phyloP scores from a whole-genome alignment of 805 yeast genomes.

The Saturnispora saitoi region DNA sequence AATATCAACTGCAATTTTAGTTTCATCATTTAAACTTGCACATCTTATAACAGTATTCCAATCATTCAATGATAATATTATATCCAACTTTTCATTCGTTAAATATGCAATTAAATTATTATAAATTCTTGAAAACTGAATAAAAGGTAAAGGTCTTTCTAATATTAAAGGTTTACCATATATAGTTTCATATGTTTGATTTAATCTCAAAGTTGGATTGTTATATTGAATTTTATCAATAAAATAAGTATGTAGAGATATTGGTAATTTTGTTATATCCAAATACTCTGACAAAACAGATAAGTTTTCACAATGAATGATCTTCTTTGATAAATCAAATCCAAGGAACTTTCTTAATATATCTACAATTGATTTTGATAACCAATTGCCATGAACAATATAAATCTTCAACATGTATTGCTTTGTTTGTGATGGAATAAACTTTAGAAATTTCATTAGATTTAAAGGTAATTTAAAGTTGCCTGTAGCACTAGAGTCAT shows the following conservation, averaged over 20 bases:
- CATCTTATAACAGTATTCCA: constrained; percentile 26
- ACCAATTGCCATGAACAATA: constrained; percentile 88
- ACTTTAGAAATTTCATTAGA: constrained; percentile 36
- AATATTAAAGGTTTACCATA: constrained; percentile 26
- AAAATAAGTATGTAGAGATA: constrained; percentile 66
- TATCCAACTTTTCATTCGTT: constrained; percentile 21
- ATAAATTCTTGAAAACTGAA: constrained; percentile 26
- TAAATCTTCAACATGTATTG: constrained; percentile 53
- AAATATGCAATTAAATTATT: constrained; percentile 28
- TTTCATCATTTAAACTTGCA: constrained; percentile 19
- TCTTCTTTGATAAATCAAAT: constrained; percentile 12
- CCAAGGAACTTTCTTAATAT: constrained; percentile 50
- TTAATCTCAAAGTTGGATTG: constrained; percentile 44
- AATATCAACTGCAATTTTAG: constrained; percentile 33
- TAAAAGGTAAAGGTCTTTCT: constrained; percentile 16
- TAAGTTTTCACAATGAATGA: constrained; percentile 30
- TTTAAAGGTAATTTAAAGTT: constrained; percentile 23
- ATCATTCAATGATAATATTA: constrained; percentile 17
- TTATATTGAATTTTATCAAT: constrained; percentile 45
- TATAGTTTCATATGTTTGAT: constrained; percentile 30
- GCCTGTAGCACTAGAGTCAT: constrained; percentile 17
- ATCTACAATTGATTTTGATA: constrained; percentile 69
- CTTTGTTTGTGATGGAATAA: constrained; percentile 49
- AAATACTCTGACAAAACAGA: constrained; percentile 38
- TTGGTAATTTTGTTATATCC: constrained; percentile 69